Conservation (phyloP, 1,284 basidiomycete species). For the Rhodotorula sp. region DNA sequence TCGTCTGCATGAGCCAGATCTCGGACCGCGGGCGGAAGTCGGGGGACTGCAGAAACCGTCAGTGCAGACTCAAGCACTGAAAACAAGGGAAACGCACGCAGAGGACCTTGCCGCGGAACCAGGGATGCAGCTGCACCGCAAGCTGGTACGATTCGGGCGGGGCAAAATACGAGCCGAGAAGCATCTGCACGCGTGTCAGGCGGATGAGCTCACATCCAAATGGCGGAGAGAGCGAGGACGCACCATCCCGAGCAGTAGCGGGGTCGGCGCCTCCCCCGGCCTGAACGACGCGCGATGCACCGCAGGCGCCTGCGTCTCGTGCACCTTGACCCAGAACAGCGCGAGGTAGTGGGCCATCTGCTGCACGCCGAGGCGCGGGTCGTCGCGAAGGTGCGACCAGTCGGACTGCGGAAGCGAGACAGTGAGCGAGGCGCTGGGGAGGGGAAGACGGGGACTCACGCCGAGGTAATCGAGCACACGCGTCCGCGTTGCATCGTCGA, state of each 20-base stretch:
- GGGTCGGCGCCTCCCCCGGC: constrained; percentile 25
- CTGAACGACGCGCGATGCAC: constrained; percentile 40
- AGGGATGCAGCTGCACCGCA: constrained; percentile 37
- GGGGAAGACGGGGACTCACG: constrained; percentile 9
- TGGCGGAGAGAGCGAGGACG: background rate
- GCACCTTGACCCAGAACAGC: constrained; percentile 40
- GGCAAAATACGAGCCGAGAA: constrained; percentile 41
- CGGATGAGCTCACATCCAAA: background rate
- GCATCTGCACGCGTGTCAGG: constrained; percentile 23
- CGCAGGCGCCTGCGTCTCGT: constrained; percentile 40
- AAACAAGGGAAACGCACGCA: constrained; percentile 9
- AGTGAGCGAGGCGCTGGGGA: background rate
- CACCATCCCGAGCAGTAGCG: constrained; percentile 40
- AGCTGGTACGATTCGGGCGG: constrained; percentile 35
- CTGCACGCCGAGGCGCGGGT: constrained; percentile 30
- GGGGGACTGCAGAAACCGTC: constrained; percentile 14
- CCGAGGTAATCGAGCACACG: constrained; percentile 40
- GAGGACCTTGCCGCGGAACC: constrained; percentile 43
- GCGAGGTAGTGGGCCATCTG: constrained; percentile 35
- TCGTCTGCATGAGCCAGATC: constrained; percentile 41
- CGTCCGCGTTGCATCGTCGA: constrained; percentile 28
- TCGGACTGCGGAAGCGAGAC: constrained; percentile 18
- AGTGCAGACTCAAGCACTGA: background rate
- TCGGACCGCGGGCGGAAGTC: constrained; percentile 43
- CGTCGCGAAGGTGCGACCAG: constrained; percentile 29